Evolutionary conservation across 768 basidiomycete species (phyloP), one percentile per base, ranked within the genome.

Genomic region (Leccinum uliginosum): DNA sequence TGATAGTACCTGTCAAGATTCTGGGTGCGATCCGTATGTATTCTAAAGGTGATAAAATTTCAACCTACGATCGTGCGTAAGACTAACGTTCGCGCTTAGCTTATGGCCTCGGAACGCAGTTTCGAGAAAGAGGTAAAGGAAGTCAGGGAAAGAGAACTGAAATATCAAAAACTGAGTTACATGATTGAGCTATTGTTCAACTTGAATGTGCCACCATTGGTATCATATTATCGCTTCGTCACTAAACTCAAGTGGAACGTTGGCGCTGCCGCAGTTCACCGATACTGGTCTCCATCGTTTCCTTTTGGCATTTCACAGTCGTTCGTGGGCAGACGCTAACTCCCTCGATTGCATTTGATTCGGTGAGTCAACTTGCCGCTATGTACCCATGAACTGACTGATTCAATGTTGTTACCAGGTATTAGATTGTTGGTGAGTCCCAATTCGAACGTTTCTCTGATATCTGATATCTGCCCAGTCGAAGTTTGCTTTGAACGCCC

Each of bases 31-130:
- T 95, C 56, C 81, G 92, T 29, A 95, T 94, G 91, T n/a, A n/a
- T n/a, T n/a, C 83, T 94, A 63, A 94, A 95, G 68, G 80, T 74
- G 47, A 59, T 50, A 43, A 21, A 50, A 1, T 19, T 32, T 58
- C 1, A 8, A 19, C 46, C 27, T 10, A 6, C 3, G 1, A 29
- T 35, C 17, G 3, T 12, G 14, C 23, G 15, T 47, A 6, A 15
- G 19, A 23, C 38, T 53, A 32, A 71, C 45, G 12, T 26, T 26
- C 5, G 2, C 35, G 45, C 34, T 24, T 63, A 88, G 85, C 96
- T 95, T 72, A 95, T 96, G 92, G 93, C 92, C 15, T 87, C 86
- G 93, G 93, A 97, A 70, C 84, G 93, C 24, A 91, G 83, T 67
- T 95, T 95, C 63, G 93, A 96, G 72, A 76, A 78, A 23, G 80